Evolutionary conservation across 2,329 filamentous ascomycete genomes (phyloP), one percentile per base, ranked within the genome.

Genomic region (Hypomyces perniciosus): DNA sequence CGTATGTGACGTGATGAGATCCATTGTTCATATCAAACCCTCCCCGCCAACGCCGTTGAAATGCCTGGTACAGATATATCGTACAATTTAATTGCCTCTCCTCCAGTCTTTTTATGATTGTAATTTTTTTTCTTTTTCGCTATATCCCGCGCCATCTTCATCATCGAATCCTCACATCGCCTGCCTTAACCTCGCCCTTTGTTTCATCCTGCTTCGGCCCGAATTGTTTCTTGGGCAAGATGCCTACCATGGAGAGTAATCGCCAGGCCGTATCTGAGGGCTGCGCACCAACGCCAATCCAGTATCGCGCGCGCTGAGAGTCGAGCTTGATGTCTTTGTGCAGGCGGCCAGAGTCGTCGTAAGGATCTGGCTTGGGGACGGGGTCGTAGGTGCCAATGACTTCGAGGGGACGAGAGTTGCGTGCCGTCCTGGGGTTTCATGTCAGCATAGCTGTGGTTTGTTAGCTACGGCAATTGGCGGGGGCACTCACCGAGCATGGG

Each of bases 241-340:
- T 65, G 28, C 71, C 59, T 51, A 91, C 89, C 88, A 96, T 86
- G 50, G 80, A 81, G 60, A 99, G 73, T 61, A 97, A 69, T 65
- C 89, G 79, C 91, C 91, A 96, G 34, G 87, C 88, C 3, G 88
- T 84, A 59, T 96, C 89, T 56, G 87, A 91, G 8, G 93, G 93
- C 72, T 99, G 93, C 50, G 93, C 93, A 1, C 93, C 93, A 4
- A 97, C 92, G 66, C 93, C 93, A 34, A 99, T 78, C 93, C 93
- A 99, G 74, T 99, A 99, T 69, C 86, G 85, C 51, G 92, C 88
- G 54, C 93, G 78, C 58, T 81, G 75, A 6, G 80, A 74, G 69
- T 99, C 93, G 10, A 99, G 78, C 63, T 89, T 85, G 66, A 99
- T 88, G 59, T 97, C 91, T 72, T 99, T 99, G 75, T 87, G 89